These are phyloP conservation scores for Kokia cookei DNA, from an alignment of 441 rosid species.

Conservation along the genomic window DNA sequence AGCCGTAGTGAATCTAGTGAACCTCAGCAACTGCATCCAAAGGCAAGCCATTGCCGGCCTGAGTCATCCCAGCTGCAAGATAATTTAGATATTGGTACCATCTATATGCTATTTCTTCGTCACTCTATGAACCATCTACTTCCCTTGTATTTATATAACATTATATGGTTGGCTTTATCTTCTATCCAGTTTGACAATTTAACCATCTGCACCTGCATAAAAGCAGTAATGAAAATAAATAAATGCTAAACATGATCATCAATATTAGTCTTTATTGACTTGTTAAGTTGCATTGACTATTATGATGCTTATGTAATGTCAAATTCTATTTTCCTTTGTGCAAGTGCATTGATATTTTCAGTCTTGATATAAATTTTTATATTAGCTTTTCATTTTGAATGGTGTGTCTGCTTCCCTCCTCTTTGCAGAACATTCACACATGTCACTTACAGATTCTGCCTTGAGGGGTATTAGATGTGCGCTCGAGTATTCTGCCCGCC, in stretches of 20 bases:
- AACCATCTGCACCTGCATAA: neutral
- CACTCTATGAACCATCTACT: neutral
- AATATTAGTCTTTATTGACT: neutral
- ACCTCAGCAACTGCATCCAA: neutral
- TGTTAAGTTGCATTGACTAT: neutral
- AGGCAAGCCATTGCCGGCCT: constrained; percentile 13
- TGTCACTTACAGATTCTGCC: constrained; percentile 7
- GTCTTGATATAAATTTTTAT: neutral
- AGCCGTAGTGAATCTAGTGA: constrained; percentile 12
- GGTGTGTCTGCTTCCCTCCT: neutral
- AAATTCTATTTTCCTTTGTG: neutral
- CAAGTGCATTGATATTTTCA: neutral
- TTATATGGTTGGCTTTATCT: neutral
- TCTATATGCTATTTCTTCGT: constrained; percentile 8
- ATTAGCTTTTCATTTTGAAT: neutral
- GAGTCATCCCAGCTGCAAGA: constrained; percentile 14
- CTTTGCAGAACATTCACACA: constrained; percentile 10
- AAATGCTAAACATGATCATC: neutral
- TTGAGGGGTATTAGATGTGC: constrained; percentile 12
- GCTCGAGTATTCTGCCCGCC: constrained; percentile 1
- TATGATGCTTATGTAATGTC: neutral
- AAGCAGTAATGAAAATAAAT: neutral
- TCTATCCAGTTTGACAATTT: neutral
- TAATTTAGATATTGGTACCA: constrained; percentile 15
- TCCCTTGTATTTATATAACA: neutral